Base-by-base conservation (phyloP, 768 basidiomycete species). In the Cantharellus anzutake region DNA sequence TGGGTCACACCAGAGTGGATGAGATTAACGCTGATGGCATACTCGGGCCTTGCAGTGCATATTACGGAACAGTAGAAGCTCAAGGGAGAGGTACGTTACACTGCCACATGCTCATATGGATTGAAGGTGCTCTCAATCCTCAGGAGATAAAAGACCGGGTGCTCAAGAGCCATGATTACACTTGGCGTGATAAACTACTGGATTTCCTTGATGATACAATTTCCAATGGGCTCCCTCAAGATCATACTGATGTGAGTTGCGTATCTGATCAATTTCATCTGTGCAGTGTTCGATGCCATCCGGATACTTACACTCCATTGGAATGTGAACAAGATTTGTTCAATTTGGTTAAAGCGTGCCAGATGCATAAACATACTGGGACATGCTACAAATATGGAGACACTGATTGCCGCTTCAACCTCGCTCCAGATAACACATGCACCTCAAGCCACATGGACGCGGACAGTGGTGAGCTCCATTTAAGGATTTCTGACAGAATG, bases 341-440 rank as follows among this genome's bases (percentile, higher is more conserved):
- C 35, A 7, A 7, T 7, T 34, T 55, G 5, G 52, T 55, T 35
- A 7, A 7, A 5, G 35, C 7, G 35, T 55, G 52, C 34, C 52
- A 55, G 34, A 35, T 35, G 5, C 59, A 62, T 56, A 59, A 41
- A 4, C 74, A 75, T 60, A 61, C 66, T 0, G 38, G 62, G 0
- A 73, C 71, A 0, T 75, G 74, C 60, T 74, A 66, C 61, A 76
- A 74, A 59, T 71, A 75, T 61, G 70, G 67, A 58, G 68, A 65
- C 70, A n/a, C n/a, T n/a, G n/a, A n/a, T n/a, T 73, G 73, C 59
- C 60, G 69, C 0, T 73, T 74, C 58, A 64, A 67, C 37, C 60
- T 74, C 3, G 64, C 70, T 60, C 29, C 41, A 3, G 52, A 50
- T 3, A 55, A 63, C 44, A 37, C 53, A 0, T 11, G 38, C 11